Percentiles rank a stretch among this genome's conserved stretches.
Conservation (phyloP, 2,329 filamentous ascomycete genomes). For the Falciphora oryzae region DNA sequence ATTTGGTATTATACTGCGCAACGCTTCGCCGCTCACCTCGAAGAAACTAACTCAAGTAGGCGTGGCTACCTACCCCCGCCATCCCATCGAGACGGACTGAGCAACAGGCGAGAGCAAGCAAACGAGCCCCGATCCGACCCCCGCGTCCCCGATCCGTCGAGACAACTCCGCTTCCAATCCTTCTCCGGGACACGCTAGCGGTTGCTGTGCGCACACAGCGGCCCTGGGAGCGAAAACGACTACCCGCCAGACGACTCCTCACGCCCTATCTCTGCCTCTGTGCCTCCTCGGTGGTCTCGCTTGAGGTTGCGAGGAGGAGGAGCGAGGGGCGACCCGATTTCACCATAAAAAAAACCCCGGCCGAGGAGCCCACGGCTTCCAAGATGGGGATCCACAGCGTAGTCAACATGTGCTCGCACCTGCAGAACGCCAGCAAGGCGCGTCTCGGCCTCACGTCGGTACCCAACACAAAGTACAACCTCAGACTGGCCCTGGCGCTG, state of each 20-base stretch:
- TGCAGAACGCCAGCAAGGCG: conserved; percentile 84
- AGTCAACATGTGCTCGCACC: conserved; percentile 77
- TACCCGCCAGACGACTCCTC: too few relatives aligned
- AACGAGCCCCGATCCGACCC: background rate
- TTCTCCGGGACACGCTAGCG: background rate
- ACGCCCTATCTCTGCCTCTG: too few relatives aligned
- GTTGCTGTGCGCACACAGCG: too few relatives aligned
- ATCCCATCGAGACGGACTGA: background rate
- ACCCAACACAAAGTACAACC: conserved; percentile 73
- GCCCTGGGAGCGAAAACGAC: background rate
- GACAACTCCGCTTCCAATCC: background rate
- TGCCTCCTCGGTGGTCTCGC: too few relatives aligned
- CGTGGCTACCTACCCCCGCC: too few relatives aligned
- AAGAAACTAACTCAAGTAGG: too few relatives aligned
- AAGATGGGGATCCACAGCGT: conserved; percentile 58
- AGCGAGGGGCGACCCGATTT: background rate
- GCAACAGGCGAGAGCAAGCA: too few relatives aligned
- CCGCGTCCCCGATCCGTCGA: background rate
- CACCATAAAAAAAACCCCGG: background rate
- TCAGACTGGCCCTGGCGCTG: conserved; percentile 67
- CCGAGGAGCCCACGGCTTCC: conserved; percentile 1
- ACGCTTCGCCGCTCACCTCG: too few relatives aligned
- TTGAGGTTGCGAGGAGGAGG: background rate
- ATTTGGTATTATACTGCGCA: background rate
- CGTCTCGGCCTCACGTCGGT: conserved; percentile 80